Base-by-base conservation (phyloP, 2,329 filamentous ascomycete species). In the Aspergillus bombycis region DNA sequence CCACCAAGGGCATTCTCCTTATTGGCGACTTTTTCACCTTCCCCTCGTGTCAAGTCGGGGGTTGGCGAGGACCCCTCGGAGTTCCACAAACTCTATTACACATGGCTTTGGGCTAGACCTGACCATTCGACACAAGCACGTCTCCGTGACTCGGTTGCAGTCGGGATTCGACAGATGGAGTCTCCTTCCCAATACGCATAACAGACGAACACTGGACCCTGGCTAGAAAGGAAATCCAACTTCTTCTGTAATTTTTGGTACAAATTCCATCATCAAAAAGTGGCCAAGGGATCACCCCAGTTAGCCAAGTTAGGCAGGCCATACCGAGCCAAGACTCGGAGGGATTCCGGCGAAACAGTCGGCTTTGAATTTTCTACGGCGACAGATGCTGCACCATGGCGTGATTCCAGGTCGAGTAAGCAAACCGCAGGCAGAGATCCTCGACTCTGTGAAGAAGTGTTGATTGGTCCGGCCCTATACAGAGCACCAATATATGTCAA, bases 401-500 rank as follows among this genome's bases (percentile, higher is more conserved):
- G 19, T n/a, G 38, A 10, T 41, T n/a, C 19, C 16, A 2, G 2
- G 19, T 9, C 1, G 0, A n/a, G 3, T 41, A 9, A 1, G 8
- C 16, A 28, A 28, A 2, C 34, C n/a, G 16, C 7, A 19, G 16
- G 16, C 16, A 4, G 1, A 41, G 36, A 1, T 9, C 8, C 2
- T n/a, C 19, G 36, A 9, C 6, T 19, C 36, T 8, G 12, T 6
- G 34, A 16, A 16, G 6, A 6, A 16, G 10, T 4, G 11, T 34
- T 12, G 2, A 5, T 36, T 2, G 1, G 14, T 36, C 14, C 6
- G 7, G 6, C 5, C 0, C 3, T 16, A 3, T 16, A 8, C 2
- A 36, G 2, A 8, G 1, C 34, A 5, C 0, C 0, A 16, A 0
- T 3, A 2, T 36, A 36, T 36, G 2, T 16, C 6, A 7, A 16